These are phyloP conservation scores for Aureobasidium sp. DNA, from an alignment of 2,329 filamentous ascomycete species.

Conservation along the genomic window DNA sequence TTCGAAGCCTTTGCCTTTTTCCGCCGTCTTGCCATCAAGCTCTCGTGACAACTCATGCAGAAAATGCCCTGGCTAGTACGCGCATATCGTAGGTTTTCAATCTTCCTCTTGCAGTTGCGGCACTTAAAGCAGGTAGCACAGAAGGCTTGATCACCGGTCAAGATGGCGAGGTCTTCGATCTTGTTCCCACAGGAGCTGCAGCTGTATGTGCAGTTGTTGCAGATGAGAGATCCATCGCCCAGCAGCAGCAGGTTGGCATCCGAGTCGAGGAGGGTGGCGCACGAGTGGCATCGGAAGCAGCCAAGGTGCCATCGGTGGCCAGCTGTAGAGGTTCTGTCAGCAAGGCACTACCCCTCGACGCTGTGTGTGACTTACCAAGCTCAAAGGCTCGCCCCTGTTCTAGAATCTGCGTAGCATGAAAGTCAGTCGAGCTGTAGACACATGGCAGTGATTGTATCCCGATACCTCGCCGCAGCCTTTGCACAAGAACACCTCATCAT, in stretches of 20 bases:
- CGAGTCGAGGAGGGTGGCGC: constrained; percentile 90
- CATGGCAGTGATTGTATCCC: not conserved
- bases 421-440: constrained; percentile 2
- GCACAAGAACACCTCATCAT: constrained; percentile 73
- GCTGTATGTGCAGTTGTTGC: constrained; percentile 99
- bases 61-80: constrained; percentile 97
- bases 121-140: constrained; percentile 96
- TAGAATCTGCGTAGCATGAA: constrained; percentile 59
- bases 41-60: constrained; percentile 98
- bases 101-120: constrained; percentile 96
- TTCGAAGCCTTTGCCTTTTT: constrained; percentile 65
- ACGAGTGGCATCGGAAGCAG: constrained; percentile 97
- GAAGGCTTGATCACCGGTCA: constrained; percentile 96
- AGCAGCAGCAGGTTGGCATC: constrained; percentile 95
- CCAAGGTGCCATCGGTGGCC: constrained; percentile 98
- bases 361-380: constrained; percentile 58
- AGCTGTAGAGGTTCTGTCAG: constrained; percentile 48
- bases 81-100: constrained; percentile 95
- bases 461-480: constrained; percentile 85
- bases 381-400: constrained; percentile 99
- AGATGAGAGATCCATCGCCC: constrained; percentile 95
- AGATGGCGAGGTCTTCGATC: constrained; percentile 94
- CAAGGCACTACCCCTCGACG: constrained; percentile 20
- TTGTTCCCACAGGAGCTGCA: constrained; percentile 95
- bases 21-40: constrained; percentile 82